Evolutionary conservation across 495 filamentous ascomycete species (phyloP).

Genomic region (Penicillium coffeae): DNA sequence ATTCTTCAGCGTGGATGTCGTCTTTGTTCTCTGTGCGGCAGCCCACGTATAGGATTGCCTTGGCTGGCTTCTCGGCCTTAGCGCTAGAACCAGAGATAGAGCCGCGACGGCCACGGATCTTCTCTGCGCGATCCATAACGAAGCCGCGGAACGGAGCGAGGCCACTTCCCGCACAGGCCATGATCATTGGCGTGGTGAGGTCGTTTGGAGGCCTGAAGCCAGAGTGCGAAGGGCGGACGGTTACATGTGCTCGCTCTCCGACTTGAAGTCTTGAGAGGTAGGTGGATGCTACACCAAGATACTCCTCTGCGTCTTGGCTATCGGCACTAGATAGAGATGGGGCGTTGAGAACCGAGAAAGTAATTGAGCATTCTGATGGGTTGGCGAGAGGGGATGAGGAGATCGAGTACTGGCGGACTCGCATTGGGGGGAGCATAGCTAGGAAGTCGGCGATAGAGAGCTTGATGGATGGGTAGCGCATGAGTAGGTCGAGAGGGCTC

Average conservation of each 20-base stretch:
- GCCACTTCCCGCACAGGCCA: conserved; percentile 55
- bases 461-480: conserved; percentile 50
- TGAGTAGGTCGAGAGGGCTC: conserved; percentile 63
- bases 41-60: conserved; percentile 61
- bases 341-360: conserved; percentile 60
- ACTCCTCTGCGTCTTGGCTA: conserved; percentile 28
- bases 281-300: conserved; percentile 56
- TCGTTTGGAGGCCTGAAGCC: conserved; percentile 65
- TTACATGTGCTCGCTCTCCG: conserved; percentile 60
- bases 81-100: conserved; percentile 8
- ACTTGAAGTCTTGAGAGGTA: conserved; percentile 54
- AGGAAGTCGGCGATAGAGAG: conserved; percentile 62
- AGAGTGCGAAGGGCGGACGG: conserved; percentile 52
- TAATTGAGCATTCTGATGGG: conserved; percentile 57
- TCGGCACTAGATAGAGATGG: conserved; percentile 44
- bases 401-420: conserved; percentile 73
- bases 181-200: conserved; percentile 60
- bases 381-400: conserved; percentile 67
- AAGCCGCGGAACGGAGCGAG: conserved; percentile 71
- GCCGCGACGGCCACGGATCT: conserved; percentile 45
- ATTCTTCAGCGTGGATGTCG: conserved; percentile 57
- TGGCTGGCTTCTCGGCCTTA: conserved; percentile 40
- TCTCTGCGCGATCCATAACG: conserved; percentile 60
- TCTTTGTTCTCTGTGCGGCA: conserved; percentile 57
- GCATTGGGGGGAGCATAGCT: conserved; percentile 67